Evolutionary conservation across 192 early-diverging fungal genomes (phyloP), one percentile per base, ranked within the genome.

Genomic region (Entophlyctis helioformis): DNA sequence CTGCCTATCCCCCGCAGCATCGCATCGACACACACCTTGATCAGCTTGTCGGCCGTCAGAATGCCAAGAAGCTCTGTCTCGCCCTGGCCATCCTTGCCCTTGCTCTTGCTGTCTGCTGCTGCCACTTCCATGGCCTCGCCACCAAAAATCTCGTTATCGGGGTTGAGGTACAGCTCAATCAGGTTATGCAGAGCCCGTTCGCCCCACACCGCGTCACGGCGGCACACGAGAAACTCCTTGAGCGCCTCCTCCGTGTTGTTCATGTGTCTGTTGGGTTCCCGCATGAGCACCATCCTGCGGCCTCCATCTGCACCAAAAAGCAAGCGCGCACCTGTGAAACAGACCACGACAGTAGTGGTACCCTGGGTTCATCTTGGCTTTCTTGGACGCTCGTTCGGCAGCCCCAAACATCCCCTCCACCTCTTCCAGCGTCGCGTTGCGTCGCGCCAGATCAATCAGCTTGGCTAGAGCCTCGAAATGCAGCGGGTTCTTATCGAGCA

Each of bases 131-230:
- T 28, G 0, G 71, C 74, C 21, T 73, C 70, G 0, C 70, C 74
- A 0, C 74, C 74, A 15, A 70, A 27, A 0, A 64, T 67, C 22
- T 76, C 68, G 34, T 76, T 67, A 36, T 61, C 69, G 13, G 74
- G 74, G 52, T 76, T 76, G 29, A 76, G 54, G 31, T 70, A 73
- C 22, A 76, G 64, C 47, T 73, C 69, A 20, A 76, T 65, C 64
- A 76, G 66, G 50, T 76, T 46, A 32, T 54, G 48, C 1, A 69
- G 38, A 1, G 69, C 49, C 26, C 54, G 49, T 33, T 56, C 57
- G 11, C 70, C 70, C 63, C 60, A 76, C 34, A 57, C 62, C 11
- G 53, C 36, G 50, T 76, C 74, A 7, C 50, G 37, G 27, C 69
- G 49, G 11, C 55, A 65, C 28, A 48, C 50, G 29, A 64, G 60